Percentiles rank a stretch among this genome's conserved stretches.
Conservation (phyloP, 768 basidiomycete species). For the Trametes coccinea region DNA sequence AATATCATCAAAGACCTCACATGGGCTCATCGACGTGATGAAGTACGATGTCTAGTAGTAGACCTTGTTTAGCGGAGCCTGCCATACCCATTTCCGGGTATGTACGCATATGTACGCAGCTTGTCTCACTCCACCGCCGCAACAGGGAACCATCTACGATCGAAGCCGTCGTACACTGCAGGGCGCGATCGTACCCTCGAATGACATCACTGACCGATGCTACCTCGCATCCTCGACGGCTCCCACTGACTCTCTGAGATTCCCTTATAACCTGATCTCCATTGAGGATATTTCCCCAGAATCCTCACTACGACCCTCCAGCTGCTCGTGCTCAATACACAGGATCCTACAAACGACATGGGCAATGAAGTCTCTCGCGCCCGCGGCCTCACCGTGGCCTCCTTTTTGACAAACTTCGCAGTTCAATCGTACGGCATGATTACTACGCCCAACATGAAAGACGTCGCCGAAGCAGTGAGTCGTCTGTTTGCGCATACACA, state of each 20-base stretch:
- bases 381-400: slow-evolving; percentile 30
- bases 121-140: neutral
- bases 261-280: neutral
- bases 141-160: neutral
- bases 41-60: too few species aligned
- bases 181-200: neutral
- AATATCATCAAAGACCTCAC: too few species aligned
- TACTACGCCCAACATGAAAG: slow-evolving; percentile 35
- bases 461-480: slow-evolving; percentile 33
- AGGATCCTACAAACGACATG: slow-evolving; percentile 16
- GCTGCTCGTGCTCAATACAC: neutral
- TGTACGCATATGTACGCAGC: slow-evolving; percentile 3
- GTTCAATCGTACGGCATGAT: slow-evolving; percentile 33
- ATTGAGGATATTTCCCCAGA: too few species aligned
- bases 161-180: neutral
- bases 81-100: too few species aligned
- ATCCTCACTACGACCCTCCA: neutral
- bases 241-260: neutral
- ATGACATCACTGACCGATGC: slow-evolving; percentile 2
- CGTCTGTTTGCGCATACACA: neutral
- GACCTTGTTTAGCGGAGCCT: neutral
- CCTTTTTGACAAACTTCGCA: slow-evolving; percentile 32
- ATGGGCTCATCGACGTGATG: too few species aligned
- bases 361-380: slow-evolving; percentile 31
- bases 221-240: neutral